Percentiles rank a stretch among this genome's conserved stretches.
Conservation (phyloP, 78 protist genomes). For the Dictyostelium discoideum region dicty_2.7 NC_007088.5:8372501-8373000, state of each 20-base stretch:
- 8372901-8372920: not conserved
- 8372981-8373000: too few species aligned
- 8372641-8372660: not conserved
- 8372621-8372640: too few species aligned
- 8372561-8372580: not conserved
- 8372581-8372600: not conserved
- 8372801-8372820: not conserved
- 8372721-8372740: not conserved
- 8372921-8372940: not conserved
- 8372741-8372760: not conserved
- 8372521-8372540: not conserved
- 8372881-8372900: too few species aligned
- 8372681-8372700: not conserved
- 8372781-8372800: not conserved
- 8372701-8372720: not conserved
- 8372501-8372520: not conserved
- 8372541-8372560: not conserved
- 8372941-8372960: not conserved
- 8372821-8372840: not conserved
- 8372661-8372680: not conserved
- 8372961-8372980: not conserved
- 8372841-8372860: too few species aligned
- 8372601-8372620: not conserved
- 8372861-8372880: too few species aligned
- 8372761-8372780: not conserved